Base-by-base conservation (phyloP, 257 asterid genomes). In the Gentiana macrophylla region DNA sequence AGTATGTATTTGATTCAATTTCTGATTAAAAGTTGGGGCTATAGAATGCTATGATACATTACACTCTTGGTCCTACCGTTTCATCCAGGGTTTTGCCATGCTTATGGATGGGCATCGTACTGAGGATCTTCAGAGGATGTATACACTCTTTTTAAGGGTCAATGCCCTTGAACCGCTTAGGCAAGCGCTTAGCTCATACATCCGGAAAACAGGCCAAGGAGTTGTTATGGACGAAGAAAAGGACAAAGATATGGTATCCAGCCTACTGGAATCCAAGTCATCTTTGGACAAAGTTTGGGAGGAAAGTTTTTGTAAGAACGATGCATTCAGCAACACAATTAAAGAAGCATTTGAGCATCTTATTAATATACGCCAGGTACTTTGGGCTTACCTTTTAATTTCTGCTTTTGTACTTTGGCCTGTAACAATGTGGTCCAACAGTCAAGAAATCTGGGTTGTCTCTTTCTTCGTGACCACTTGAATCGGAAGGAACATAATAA, bases 271-370 rank as follows among this genome's bases (percentile, higher is more conserved):
- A 57, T 83, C 88, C 70, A 92, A 92, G 79, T 77, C 78, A 44
- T 83, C 84, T 65, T 92, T 92, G 71, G 97, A 88, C 70, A 78
- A 77, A 53, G 86, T 83, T 71, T 88, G 89, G 94, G 97, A 88
- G 70, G 95, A 85, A 67, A 86, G 99, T 72, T 83, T 88, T 67
- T 75, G 59, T 50, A 88, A 76, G 74, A 92, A 88, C 50, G 99
- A 92, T 68, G 72, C 90, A 50, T 92, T 92, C 73, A 77, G 95
- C 73, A 92, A 83, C 74, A 83, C 95, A 53, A 79, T 92, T 71
- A 92, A 92, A 79, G 99, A 92, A 70, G 84, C 95, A 32, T 92
- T 85, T 70, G 99, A 92, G 86, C 83, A 88, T 77, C 86, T 92
- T 68, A 88, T 92, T 59, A 92, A 92, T 73, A 81, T 85, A 41